Percentiles rank a stretch among this genome's conserved stretches.
These are phyloP conservation scores for Penicillium robsamsonii DNA, from an alignment of 495 filamentous ascomycete species.

Conservation along the genomic window DNA sequence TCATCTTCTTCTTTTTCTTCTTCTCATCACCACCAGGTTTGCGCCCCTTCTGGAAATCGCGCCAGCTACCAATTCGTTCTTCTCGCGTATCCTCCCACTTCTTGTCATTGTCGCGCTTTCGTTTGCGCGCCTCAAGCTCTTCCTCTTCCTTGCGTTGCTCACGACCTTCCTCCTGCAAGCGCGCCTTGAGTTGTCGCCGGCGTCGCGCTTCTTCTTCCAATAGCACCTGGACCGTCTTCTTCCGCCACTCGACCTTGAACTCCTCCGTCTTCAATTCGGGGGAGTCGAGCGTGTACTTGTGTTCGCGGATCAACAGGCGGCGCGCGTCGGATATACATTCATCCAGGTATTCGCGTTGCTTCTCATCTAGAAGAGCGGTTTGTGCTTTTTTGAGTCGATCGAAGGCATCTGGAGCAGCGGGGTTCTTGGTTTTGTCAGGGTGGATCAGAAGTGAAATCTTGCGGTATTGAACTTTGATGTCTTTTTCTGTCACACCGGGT, in stretches of 20 bases:
- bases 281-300: conserved; percentile 86
- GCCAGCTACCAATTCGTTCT: conserved; percentile 89
- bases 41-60: conserved; percentile 76
- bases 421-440: conserved; percentile 95
- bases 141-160: conserved; percentile 85
- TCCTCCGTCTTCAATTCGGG: conserved; percentile 74
- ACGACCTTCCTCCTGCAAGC: conserved; percentile 94
- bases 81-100: conserved; percentile 94
- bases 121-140: conserved; percentile 80
- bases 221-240: conserved; percentile 89
- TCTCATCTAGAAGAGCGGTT: conserved; percentile 87
- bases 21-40: conserved; percentile 51
- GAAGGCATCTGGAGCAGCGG: conserved; percentile 89
- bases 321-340: conserved; percentile 95
- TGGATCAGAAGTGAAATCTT: conserved; percentile 97
- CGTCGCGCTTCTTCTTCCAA: conserved; percentile 88
- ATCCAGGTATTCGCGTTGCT: conserved; percentile 79
- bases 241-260: conserved; percentile 80
- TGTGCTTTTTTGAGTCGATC: conserved; percentile 96
- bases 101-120: conserved; percentile 88
- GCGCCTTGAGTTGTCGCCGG: conserved; percentile 83
- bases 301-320: conserved; percentile 87
- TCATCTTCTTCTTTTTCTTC: conserved; percentile 92
- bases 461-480: conserved; percentile 92
- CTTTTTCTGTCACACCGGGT: conserved; percentile 90